Base-by-base conservation (phyloP, 2,329 filamentous ascomycete species). In the Juglanconis sp. region DNA sequence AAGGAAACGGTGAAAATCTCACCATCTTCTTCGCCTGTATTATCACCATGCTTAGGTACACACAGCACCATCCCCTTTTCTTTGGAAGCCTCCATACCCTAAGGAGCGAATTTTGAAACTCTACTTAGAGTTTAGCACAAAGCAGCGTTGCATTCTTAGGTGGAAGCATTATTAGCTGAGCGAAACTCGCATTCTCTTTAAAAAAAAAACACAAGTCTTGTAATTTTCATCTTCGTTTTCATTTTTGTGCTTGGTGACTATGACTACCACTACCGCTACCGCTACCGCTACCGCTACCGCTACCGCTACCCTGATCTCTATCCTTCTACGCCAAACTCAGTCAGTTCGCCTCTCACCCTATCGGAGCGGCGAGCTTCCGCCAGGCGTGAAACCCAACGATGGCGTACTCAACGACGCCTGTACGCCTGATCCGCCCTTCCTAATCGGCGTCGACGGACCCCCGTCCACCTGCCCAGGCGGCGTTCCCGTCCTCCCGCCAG, bases 381-480 rank as follows among this genome's bases (percentile, higher is more conserved):
- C 55, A 11, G 61, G 61, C 8, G 61, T 61, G 15, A 63, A 63
- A 3, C 57, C 57, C 15, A 58, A 46, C 11, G 57, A 60, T 2
- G 53, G 53, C 5, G 54, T 47, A 11, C 58, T 59, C 34, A 55
- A 42, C 30, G 48, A 51, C 8, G 42, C 50, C 9, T 49, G 13
- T 7, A 48, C n/a, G 48, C 38, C 52, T 15, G 35, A 35, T 15
- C 32, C 50, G 15, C 54, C 54, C 40, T 58, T 61, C 47, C 58
- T 54, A 2, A 63, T 34, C 34, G 61, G 61, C 17, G 61, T 63
- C 31, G 61, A 63, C 15, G 61, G 61, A 9, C 47, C 46, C 47
- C 5, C 57, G 8, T 61, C 61, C 3, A n/a, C 47, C 30, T 54
- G 51, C 13, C 47, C 50, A 9, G 58, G 61, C 32, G 61, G 59